Evolutionary conservation across 331 rosid species (phyloP), one percentile per base, ranked within the genome.

Genomic region (Rosa hybrid): DNA sequence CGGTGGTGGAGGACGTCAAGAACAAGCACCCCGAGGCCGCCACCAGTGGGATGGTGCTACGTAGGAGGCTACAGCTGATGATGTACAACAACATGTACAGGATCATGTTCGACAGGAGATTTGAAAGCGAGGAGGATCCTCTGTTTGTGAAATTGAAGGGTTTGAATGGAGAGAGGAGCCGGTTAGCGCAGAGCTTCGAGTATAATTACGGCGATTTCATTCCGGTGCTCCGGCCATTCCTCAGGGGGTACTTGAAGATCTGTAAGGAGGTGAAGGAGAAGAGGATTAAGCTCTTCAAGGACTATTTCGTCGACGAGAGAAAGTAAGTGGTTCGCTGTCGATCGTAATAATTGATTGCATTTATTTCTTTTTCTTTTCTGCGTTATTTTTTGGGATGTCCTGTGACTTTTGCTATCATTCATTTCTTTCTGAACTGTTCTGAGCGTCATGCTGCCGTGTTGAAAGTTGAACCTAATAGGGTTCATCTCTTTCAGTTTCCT

Each of bases 1-100:
- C 82, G 8, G 98, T 91, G 4, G 98, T 93, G 1, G 90, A 93
- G 3, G 98, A 93, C 14, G 92, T 93, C 8, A 85, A 72, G 75
- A 83, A 34, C 39, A 34, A 83, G 12, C 75, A 78, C 17, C 85
- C 89, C 0, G 92, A 85, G 1, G 84, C 98, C 0, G 82, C 93
- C 30, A 39, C 65, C 1, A 60, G 20, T 0, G 98, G 98, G 50
- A 72, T 80, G 79, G 97, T 93, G 25, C 41, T 93, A 5, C 51
- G 97, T 17, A 77, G 75, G 69, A 53, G 97, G 60, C 74, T 93
- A 49, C 95, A 93, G 82, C 85, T 93, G 2, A 82, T 93, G 98
- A 93, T 93, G 98, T 93, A 93, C 87, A 93, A 93, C 86, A 93
- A 86, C 75, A 89, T 93, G 97, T 93, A 86, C 87, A 76, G 97